Percentiles rank a stretch among this genome's conserved stretches.
These are phyloP conservation scores for Aspergillus ostianus DNA, from an alignment of 495 filamentous ascomycete genomes.

Conservation along the genomic window DNA sequence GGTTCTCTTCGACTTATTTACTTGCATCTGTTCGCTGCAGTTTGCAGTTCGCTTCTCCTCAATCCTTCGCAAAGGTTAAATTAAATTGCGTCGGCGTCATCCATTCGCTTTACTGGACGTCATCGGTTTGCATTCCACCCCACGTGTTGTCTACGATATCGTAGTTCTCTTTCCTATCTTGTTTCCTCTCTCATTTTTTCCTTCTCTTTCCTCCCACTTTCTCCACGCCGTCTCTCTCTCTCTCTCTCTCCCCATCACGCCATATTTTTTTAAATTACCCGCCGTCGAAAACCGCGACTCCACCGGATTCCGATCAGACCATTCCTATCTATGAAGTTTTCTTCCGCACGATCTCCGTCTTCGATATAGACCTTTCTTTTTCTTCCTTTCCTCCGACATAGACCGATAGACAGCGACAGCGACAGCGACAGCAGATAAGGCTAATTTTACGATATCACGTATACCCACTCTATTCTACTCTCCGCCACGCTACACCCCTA, in stretches of 20 bases:
- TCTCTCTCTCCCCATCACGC: conserved; percentile 9
- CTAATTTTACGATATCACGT: background rate
- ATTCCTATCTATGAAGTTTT: background rate
- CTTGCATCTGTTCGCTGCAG: too few species aligned
- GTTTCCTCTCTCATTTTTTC: conserved; percentile 5
- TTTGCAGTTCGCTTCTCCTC: too few species aligned
- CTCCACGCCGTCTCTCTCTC: conserved; percentile 10
- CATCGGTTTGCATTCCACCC: conserved; percentile 1
- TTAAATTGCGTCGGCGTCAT: conserved; percentile 10
- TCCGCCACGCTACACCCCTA: background rate
- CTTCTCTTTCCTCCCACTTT: conserved; percentile 3
- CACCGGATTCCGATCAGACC: conserved; percentile 1
- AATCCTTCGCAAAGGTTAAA: background rate
- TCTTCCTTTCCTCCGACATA: background rate
- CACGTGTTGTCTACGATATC: conserved; percentile 2
- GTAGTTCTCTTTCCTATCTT: conserved; percentile 7
- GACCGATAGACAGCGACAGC: background rate
- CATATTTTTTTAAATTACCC: conserved; percentile 12
- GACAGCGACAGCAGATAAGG: background rate
- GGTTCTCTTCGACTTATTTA: background rate
- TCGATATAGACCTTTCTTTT: background rate
- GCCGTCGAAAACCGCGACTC: background rate
- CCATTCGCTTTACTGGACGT: conserved; percentile 16
- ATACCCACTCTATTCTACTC: background rate
- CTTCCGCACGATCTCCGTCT: background rate